Conservation (phyloP, 1,284 basidiomycete genomes). For the Ustilago nuda region DNA sequence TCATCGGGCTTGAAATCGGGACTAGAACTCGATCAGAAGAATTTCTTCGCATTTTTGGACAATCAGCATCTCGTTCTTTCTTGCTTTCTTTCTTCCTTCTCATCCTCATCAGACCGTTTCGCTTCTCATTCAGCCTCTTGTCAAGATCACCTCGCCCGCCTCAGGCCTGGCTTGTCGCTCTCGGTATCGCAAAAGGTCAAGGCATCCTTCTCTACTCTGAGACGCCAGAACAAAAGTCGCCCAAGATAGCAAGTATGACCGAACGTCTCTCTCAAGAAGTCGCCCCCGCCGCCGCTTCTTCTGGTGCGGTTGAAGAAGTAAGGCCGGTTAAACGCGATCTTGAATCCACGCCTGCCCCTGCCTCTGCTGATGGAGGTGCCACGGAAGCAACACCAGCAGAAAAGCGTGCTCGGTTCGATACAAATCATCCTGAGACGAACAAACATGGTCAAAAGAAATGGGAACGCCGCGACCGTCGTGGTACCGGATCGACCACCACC, state of each 20-base stretch:
- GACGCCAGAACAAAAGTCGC: constrained; percentile 23
- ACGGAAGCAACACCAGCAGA: background rate
- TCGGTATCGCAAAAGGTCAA: constrained; percentile 38
- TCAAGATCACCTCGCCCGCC: background rate
- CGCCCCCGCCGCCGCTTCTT: constrained; percentile 10
- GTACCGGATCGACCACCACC: constrained; percentile 13
- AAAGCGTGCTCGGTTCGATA: too few species aligned
- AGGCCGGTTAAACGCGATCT: constrained; percentile 23
- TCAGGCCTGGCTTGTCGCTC: constrained; percentile 27
- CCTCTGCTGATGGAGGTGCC: background rate
- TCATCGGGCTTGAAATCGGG: too few species aligned
- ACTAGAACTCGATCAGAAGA: background rate
- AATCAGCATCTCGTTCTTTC: background rate
- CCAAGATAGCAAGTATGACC: constrained; percentile 37
- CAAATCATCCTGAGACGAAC: background rate
- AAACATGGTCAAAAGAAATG: constrained; percentile 22
- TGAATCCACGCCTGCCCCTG: background rate
- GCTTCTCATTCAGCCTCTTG: background rate
- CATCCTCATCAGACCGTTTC: background rate
- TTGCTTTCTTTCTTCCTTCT: background rate
- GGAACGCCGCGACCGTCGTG: constrained; percentile 43
- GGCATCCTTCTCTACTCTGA: constrained; percentile 39
- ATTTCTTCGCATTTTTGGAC: background rate
- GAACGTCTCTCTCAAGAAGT: constrained; percentile 23
- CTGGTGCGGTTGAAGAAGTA: constrained; percentile 3